Conservation (phyloP, 345 rosid species). For the Boechera stricta region DNA sequence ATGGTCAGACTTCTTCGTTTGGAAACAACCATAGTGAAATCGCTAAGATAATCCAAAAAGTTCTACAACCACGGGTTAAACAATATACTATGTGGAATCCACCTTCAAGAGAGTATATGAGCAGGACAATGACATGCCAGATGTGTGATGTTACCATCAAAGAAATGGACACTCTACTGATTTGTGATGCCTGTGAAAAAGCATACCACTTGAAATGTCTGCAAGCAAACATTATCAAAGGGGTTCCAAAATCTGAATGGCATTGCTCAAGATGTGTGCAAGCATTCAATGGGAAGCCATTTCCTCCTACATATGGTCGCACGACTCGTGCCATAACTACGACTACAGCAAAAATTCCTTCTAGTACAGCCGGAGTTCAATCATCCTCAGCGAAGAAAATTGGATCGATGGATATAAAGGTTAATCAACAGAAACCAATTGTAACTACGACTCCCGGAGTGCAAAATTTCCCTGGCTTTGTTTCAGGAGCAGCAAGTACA, state of each 20-base stretch:
- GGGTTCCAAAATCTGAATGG: constrained; percentile 88
- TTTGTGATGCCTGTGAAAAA: constrained; percentile 95
- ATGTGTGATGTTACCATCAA: constrained; percentile 62
- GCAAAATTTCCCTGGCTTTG: constrained; percentile 47
- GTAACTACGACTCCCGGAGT: constrained; percentile 49
- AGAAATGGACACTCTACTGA: constrained; percentile 78
- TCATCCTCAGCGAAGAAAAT: constrained; percentile 62
- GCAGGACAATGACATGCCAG: constrained; percentile 71
- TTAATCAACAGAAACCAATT: constrained; percentile 54
- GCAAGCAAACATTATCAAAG: constrained; percentile 63
- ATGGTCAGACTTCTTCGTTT: constrained; percentile 53
- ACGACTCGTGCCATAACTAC: constrained; percentile 54
- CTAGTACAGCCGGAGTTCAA: constrained; percentile 53
- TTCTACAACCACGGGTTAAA: constrained; percentile 67
- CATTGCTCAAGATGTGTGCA: constrained; percentile 81
- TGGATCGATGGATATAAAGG: constrained; percentile 49
- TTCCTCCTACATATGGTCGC: constrained; percentile 85
- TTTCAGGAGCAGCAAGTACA: constrained; percentile 37
- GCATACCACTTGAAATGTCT: constrained; percentile 90
- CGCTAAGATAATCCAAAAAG: constrained; percentile 70
- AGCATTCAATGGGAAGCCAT: constrained; percentile 76
- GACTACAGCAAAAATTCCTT: constrained; percentile 54
- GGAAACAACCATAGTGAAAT: constrained; percentile 65
- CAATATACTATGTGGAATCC: constrained; percentile 81
- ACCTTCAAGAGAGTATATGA: constrained; percentile 95